These are phyloP conservation scores for Taphrina confusa DNA, from an alignment of 1,139 yeast genomes.

Conservation along the genomic window DNA sequence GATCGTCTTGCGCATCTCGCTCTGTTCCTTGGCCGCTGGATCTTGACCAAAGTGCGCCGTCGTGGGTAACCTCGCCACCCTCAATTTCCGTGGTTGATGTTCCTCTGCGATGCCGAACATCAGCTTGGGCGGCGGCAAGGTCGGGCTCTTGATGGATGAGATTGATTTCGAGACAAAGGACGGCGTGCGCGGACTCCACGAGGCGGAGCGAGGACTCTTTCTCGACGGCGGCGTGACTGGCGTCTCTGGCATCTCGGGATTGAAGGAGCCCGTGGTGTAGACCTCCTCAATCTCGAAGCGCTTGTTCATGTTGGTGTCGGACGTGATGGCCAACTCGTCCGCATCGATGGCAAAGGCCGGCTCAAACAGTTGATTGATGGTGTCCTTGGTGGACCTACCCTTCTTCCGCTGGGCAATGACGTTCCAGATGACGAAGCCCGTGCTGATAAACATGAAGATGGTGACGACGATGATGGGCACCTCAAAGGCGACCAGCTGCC, in stretches of 20 bases:
- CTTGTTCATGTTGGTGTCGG: slow-evolving; percentile 22
- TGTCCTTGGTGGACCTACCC: neutral
- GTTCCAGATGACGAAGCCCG: slow-evolving; percentile 15
- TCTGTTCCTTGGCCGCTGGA: slow-evolving; percentile 10
- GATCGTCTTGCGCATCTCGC: slow-evolving; percentile 16
- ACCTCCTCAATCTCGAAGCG: slow-evolving; percentile 21
- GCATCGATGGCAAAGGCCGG: slow-evolving; percentile 15
- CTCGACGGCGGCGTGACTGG: slow-evolving; percentile 4
- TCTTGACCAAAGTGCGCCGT: slow-evolving; percentile 21
- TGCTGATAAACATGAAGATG: slow-evolving; percentile 20
- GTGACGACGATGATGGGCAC: slow-evolving; percentile 25
- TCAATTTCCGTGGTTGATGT: slow-evolving; percentile 12
- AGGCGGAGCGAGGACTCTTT: neutral
- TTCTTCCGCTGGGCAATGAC: neutral
- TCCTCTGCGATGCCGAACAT: neutral
- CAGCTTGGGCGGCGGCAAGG: neutral
- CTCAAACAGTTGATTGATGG: slow-evolving; percentile 27
- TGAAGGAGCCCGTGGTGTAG: neutral
- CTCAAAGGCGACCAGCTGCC: slow-evolving; percentile 29
- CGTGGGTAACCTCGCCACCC: slow-evolving; percentile 23
- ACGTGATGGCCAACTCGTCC: slow-evolving; percentile 1
- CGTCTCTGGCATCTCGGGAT: neutral
- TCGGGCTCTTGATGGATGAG: neutral
- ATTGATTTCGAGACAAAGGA: neutral
- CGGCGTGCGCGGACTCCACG: slow-evolving; percentile 3